phyloP scores from a whole-genome alignment of 805 yeast species.

The Yamadazyma tumulicola region DNA sequence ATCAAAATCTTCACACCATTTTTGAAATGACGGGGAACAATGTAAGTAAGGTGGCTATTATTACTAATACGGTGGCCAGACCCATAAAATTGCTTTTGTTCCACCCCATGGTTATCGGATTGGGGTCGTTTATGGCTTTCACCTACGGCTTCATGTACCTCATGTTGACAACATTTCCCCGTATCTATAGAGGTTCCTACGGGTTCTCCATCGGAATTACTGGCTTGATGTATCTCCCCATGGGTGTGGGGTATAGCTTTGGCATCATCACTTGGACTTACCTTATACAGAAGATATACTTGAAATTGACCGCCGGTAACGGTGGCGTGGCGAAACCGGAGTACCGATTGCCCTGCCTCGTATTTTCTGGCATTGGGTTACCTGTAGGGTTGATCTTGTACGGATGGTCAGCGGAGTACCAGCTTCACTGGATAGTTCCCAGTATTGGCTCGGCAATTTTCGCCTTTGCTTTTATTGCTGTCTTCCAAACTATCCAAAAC shows the following conservation, averaged over 20 bases:
- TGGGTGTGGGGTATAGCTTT: slow-evolving; percentile 34
- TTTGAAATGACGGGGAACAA: slow-evolving; percentile 26
- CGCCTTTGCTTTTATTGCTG: slow-evolving; percentile 35
- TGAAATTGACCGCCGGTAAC: slow-evolving; percentile 21
- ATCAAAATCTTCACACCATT: slow-evolving; percentile 34
- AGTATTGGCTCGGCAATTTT: slow-evolving; percentile 34
- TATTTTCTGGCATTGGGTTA: slow-evolving; percentile 28
- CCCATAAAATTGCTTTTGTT: slow-evolving; percentile 31
- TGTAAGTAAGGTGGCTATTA: slow-evolving; percentile 3
- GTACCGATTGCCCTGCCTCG: slow-evolving; percentile 33
- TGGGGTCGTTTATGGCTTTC: slow-evolving; percentile 41
- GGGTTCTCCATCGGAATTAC: slow-evolving; percentile 29
- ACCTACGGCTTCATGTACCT: slow-evolving; percentile 40
- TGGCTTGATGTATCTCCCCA: slow-evolving; percentile 37
- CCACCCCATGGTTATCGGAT: slow-evolving; percentile 38
- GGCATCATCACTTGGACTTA: slow-evolving; percentile 33
- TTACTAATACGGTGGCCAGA: slow-evolving; percentile 19
- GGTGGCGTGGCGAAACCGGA: slow-evolving; percentile 37
- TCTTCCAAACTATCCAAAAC: slow-evolving; percentile 35
- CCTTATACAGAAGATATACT: slow-evolving; percentile 23
- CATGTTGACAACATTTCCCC: slow-evolving; percentile 38
- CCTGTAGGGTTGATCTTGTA: slow-evolving; percentile 38
- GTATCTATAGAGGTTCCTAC: slow-evolving; percentile 26
- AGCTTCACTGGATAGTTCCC: slow-evolving; percentile 39
- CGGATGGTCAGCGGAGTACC: slow-evolving; percentile 38